Evolutionary conservation across 73 alveolate species (phyloP).

Genomic region (Stentor roeselii): DNA sequence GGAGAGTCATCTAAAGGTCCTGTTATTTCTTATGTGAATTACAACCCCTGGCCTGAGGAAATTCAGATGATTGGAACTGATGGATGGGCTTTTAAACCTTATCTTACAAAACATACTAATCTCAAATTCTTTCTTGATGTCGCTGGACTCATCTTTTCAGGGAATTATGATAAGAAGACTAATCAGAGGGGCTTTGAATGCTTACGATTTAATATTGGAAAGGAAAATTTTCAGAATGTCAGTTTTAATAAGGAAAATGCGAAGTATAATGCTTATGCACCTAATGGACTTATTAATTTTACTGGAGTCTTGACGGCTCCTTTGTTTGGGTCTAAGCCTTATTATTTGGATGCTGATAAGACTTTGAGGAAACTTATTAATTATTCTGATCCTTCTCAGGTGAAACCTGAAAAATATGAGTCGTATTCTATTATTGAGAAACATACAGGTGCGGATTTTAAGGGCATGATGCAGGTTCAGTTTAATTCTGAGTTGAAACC

Average conservation of each 20-base stretch:
- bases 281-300: not conserved
- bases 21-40: not conserved
- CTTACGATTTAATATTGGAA: not conserved
- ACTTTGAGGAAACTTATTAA: not conserved
- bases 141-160: not conserved
- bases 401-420: not conserved
- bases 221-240: not conserved
- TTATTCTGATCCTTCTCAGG: not conserved
- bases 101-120: not conserved
- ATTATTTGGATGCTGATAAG: not conserved
- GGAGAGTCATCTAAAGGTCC: not conserved
- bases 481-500: constrained; percentile 11
- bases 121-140: not conserved
- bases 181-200: not conserved
- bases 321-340: constrained; percentile 12
- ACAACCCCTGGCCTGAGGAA: constrained; percentile 28
- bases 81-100: constrained; percentile 16
- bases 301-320: not conserved
- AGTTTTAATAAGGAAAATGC: not conserved
- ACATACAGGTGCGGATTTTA: not conserved
- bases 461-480: not conserved
- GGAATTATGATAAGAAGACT: not conserved
- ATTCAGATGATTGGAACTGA: not conserved
- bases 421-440: not conserved
- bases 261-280: not conserved